Percentiles rank a stretch among this genome's conserved stretches.
Evolutionary conservation across 1,139 yeast species (phyloP).

Genomic region (Pichia sp.): DNA sequence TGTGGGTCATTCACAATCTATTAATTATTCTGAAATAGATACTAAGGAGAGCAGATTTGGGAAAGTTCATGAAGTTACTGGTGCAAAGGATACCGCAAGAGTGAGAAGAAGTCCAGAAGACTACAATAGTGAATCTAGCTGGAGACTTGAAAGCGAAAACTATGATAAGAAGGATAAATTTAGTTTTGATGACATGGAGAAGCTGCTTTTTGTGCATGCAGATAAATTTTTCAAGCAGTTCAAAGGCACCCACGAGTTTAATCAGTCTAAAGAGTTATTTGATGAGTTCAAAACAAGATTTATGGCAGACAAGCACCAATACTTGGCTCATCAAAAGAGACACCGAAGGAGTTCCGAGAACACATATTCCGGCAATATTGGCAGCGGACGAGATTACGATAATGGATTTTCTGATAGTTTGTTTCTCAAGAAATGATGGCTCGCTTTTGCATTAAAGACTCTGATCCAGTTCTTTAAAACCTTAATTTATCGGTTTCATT

Average conservation of each 20-base stretch:
- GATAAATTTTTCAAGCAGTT: slow-evolving; percentile 45
- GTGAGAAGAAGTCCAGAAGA: background rate
- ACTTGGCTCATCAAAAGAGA: background rate
- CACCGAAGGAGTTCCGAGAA: background rate
- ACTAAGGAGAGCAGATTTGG: too few relatives aligned
- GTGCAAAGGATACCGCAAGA: too few relatives aligned
- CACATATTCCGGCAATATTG: background rate
- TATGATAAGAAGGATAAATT: slow-evolving; percentile 23
- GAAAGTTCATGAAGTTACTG: too few relatives aligned
- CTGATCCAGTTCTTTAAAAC: too few relatives aligned
- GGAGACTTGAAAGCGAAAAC: background rate
- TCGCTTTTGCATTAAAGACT: too few relatives aligned
- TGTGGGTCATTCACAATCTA: too few relatives aligned
- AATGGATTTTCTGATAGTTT: background rate
- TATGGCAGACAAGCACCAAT: slow-evolving; percentile 40
- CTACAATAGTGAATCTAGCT: background rate
- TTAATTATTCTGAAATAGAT: too few relatives aligned
- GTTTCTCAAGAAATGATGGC: background rate
- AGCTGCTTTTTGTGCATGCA: slow-evolving; percentile 46
- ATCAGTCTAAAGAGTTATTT: slow-evolving; percentile 46
- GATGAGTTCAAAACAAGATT: slow-evolving; percentile 49
- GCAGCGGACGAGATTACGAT: background rate
- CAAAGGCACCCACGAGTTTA: slow-evolving; percentile 37
- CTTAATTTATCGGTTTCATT: too few relatives aligned
- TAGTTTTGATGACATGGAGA: slow-evolving; percentile 43